Evolutionary conservation across 768 basidiomycete genomes (phyloP).

Genomic region (Paxillus ammoniavirescens): DNA sequence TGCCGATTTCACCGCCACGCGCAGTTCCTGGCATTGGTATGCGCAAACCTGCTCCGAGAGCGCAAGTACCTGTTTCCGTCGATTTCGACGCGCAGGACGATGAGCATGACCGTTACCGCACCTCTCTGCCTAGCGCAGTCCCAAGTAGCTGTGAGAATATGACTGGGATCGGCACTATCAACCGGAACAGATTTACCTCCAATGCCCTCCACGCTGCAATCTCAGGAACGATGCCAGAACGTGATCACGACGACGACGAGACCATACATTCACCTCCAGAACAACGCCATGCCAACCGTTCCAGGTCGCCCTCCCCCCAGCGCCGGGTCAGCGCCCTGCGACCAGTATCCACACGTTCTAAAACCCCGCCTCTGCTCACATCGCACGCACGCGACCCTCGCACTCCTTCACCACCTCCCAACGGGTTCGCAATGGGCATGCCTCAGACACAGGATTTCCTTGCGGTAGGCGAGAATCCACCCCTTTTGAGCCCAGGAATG

Average conservation of each 20-base stretch:
- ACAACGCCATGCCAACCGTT: conserved; percentile 8
- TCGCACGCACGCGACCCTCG: conserved; percentile 29
- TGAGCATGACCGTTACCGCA: conserved; percentile 35
- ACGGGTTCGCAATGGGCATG: conserved; percentile 10
- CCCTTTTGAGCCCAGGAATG: conserved; percentile 52
- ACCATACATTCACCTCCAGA: conserved; percentile 16
- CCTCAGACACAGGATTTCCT: conserved; percentile 20
- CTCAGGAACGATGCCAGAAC: conserved; percentile 8
- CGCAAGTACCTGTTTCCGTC: conserved; percentile 61
- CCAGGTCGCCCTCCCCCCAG: conserved; percentile 26
- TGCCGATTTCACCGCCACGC: conserved; percentile 19
- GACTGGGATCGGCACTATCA: conserved; percentile 59
- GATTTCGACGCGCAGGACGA: conserved; percentile 39
- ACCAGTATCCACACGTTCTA: conserved; percentile 36
- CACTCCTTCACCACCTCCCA: conserved; percentile 19
- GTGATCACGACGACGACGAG: conserved; percentile 17
- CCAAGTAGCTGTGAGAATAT: conserved; percentile 54
- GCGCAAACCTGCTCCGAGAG: conserved; percentile 63
- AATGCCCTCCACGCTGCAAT: conserved; percentile 14
- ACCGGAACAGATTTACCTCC: conserved; percentile 25
- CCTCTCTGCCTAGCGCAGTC: conserved; percentile 53
- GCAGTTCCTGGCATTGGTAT: conserved; percentile 38
- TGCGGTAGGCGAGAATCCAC: conserved; percentile 24
- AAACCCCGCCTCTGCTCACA: conserved; percentile 39
- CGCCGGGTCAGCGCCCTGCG: conserved; percentile 27